Base-by-base conservation (phyloP, 768 basidiomycete genomes). In the Leccinum truebloodii region DNA sequence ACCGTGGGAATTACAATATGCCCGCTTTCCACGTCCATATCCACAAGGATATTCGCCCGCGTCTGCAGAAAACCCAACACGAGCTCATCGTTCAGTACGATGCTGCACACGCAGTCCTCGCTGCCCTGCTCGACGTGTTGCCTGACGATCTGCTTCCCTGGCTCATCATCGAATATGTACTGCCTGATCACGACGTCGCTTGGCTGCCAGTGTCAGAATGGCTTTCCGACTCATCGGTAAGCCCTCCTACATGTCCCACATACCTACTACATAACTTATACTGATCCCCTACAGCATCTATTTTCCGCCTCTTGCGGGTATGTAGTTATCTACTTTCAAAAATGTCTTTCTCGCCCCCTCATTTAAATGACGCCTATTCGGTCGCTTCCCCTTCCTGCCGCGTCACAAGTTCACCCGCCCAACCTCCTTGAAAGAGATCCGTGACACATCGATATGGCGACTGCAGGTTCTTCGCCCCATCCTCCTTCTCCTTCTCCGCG, bases 271-370 rank as follows among this genome's bases (percentile, higher is more conserved):
- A 26, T 18, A 37, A 32, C 32, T 32, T 32, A 32, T 32, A 32
- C 3, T 22, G 26, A 55, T 30, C 20, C 10, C 37, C 8, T 24
- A 9, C 52, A 86, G 85, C 74, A 53, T 78, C 84, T 32, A 72
- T 86, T 35, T 87, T 86, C 73, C 86, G 85, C 70, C 81, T 88
- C 58, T 77, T 83, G 54, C 82, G 83, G 75, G 89, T 88, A 72
- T 67, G 81, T 75, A 12, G 12, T 49, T 26, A 4, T 24, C 24
- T 24, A 24, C 24, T 24, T 24, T 26, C 26, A 55, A 37, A 18
- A 4, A 32, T 5, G 55, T 22, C 49, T 55, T 58, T 49, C 24
- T 24, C 24, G 24, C 24, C 24, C 24, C 24, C 24, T 24, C 24
- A 24, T 24, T 24, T 6, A 28, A 28, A 18, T 16, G 57, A 55